Evolutionary conservation across 257 asterid genomes (phyloP), one percentile per base, ranked within the genome.

Genomic region (Solanum clarkiae): DNA sequence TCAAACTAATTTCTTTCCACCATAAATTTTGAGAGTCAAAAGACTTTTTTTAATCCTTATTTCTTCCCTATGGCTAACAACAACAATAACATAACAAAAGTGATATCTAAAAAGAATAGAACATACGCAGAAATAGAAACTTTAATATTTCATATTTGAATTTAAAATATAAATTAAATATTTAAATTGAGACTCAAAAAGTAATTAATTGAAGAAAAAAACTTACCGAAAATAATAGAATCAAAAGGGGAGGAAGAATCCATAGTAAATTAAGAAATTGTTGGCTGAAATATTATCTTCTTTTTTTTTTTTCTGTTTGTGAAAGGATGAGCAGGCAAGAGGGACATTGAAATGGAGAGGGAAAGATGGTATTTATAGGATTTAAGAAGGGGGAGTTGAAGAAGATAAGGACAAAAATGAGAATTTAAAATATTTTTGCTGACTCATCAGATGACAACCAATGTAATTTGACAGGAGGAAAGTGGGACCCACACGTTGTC

Each of bases 201-300:
- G 6, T 62, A 11, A 62, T 22, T 2, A 63, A 12, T 22, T 0
- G 18, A 63, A 12, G 10, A 24, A 12, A 63, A 1, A 56, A 56
- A n/a, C 51, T 16, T 89, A 89, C 91, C 91, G 15, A 89, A 89
- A 42, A 89, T 57, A 24, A 89, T 66, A 82, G 86, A 47, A 55
- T 89, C 90, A 40, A 87, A 87, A 20, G 90, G 90, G 29, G 91
- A 87, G 62, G 60, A 74, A 40, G 89, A 86, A 86, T 87, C 91
- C 91, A 89, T 89, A 44, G 57, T 12, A 13, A 51, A 51, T 26
- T 74, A 72, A 16, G 26, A 7, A 69, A 69, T 40, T 69, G 4
- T 69, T 17, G 40, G 79, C 26, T 40, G 4, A 49, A 63, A 47
- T 17, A 36, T 36, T 3, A 36, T 20, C 4, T 17, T 26, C 26